phyloP scores from a whole-genome alignment of 495 filamentous ascomycete genomes.

The Lindgomyces ingoldianus region DNA sequence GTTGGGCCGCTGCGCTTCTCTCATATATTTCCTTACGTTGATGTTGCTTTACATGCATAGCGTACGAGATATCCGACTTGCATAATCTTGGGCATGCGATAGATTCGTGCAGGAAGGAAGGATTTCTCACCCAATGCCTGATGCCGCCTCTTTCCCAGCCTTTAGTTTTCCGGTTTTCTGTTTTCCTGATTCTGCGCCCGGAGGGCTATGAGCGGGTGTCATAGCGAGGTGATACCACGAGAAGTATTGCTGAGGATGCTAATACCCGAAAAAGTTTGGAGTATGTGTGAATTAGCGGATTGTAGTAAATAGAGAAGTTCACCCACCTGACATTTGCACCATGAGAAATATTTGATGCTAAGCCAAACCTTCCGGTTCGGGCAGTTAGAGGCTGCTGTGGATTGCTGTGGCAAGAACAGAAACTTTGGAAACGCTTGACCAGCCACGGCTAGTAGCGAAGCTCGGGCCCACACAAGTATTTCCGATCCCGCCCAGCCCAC shows the following conservation, averaged over 20 bases:
- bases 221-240: conserved; percentile 31
- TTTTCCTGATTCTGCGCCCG: neutral
- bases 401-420: too few relatives aligned
- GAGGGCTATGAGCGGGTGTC: neutral
- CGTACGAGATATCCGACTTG: conserved; percentile 44
- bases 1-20: conserved; percentile 12
- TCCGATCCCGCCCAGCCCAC: neutral
- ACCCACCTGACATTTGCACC: neutral
- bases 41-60: conserved; percentile 32
- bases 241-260: conserved; percentile 33
- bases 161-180: neutral
- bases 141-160: neutral
- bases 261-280: conserved; percentile 24
- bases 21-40: neutral
- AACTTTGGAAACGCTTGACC: neutral
- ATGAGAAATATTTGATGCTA: too few relatives aligned
- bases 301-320: conserved; percentile 27
- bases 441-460: neutral
- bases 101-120: conserved; percentile 40
- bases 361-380: too few relatives aligned
- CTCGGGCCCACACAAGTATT: neutral
- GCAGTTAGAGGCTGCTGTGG: too few relatives aligned
- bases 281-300: neutral
- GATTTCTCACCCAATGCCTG: conserved; percentile 35
- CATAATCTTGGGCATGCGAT: conserved; percentile 26